Percentiles rank a stretch among this genome's conserved stretches.
These are phyloP conservation scores for Microthyrium microscopicum DNA, from an alignment of 2,329 filamentous ascomycete genomes.

Conservation along the genomic window DNA sequence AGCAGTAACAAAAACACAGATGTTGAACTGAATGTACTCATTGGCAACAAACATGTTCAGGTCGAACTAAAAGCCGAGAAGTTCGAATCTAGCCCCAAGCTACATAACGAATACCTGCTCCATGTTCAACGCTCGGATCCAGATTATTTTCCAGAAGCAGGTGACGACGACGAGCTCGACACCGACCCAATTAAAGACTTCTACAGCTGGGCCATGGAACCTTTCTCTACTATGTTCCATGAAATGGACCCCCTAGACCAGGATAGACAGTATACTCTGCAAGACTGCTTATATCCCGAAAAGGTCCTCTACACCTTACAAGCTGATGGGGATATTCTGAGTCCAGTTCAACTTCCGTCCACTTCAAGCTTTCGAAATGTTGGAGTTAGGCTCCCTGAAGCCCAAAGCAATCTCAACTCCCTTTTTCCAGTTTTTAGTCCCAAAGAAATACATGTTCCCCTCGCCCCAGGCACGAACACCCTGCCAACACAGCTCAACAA, in stretches of 20 bases:
- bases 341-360: slow-evolving; percentile 8
- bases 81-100: slow-evolving; percentile 10
- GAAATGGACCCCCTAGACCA: slow-evolving; percentile 9
- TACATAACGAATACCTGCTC: slow-evolving; percentile 11
- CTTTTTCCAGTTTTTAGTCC: no score
- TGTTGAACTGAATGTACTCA: slow-evolving; percentile 10
- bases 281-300: slow-evolving; percentile 10
- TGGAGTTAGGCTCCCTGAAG: no score
- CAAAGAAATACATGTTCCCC: no score
- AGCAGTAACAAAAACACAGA: slow-evolving; percentile 10
- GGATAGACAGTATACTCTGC: slow-evolving; percentile 10
- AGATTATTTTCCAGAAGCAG: slow-evolving; percentile 9
- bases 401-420: no score
- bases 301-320: slow-evolving; percentile 10
- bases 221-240: slow-evolving; percentile 10
- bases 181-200: slow-evolving; percentile 10
- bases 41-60: slow-evolving; percentile 10
- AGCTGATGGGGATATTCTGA: slow-evolving; percentile 9
- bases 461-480: no score
- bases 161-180: slow-evolving; percentile 10
- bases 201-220: slow-evolving; percentile 10
- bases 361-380: slow-evolving; percentile 10
- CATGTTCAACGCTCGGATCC: slow-evolving; percentile 11
- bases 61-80: slow-evolving; percentile 10
- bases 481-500: no score